Evolutionary conservation across 2,329 filamentous ascomycete species (phyloP), one percentile per base, ranked within the genome.

Genomic region (Ustilaginoidea virens): DNA sequence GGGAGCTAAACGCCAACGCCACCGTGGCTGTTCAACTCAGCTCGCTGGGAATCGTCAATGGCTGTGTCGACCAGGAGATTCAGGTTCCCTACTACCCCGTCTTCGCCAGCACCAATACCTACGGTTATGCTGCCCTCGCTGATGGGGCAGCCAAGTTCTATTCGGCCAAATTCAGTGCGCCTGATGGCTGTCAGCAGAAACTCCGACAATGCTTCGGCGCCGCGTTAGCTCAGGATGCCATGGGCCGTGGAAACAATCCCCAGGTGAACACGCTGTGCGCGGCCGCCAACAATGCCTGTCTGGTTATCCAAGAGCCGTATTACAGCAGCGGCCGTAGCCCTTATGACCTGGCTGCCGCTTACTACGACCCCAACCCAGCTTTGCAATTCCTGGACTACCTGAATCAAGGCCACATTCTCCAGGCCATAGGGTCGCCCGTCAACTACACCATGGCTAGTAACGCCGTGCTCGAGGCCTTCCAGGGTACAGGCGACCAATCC

Each of bases 21-120:
- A 73, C 68, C 2, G 50, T 76, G 8, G 61, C 69, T 17, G 67
- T 80, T 27, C 63, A 66, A 30, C 56, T 83, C 7, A 56, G 55
- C 10, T 69, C 75, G 0, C 50, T 83, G 0, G 76, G 77, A 14
- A 77, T 85, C 33, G 57, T 81, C 33, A 80, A 83, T 46, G 78
- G 76, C 9, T 69, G 75, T 37, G 56, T 83, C 20, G 80, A 85
- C 42, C 60, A 67, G 39, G 46, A 71, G 17, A 58, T 72, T 1
- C 74, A 82, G 49, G 56, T 58, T 4, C 63, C 66, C 3, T 67
- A 53, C 39, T 72, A 68, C 37, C 61, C 69, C 1, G 44, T 49
- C 6, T 75, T 74, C 46, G 66, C 68, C 7, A 59, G 60, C 33
- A 68, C 70, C 43, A 80, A 80, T 44, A 71, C 74, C 0, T 85